phyloP scores from a whole-genome alignment of 2,329 filamentous ascomycete genomes.

The Fusarium zealandicum region DNA sequence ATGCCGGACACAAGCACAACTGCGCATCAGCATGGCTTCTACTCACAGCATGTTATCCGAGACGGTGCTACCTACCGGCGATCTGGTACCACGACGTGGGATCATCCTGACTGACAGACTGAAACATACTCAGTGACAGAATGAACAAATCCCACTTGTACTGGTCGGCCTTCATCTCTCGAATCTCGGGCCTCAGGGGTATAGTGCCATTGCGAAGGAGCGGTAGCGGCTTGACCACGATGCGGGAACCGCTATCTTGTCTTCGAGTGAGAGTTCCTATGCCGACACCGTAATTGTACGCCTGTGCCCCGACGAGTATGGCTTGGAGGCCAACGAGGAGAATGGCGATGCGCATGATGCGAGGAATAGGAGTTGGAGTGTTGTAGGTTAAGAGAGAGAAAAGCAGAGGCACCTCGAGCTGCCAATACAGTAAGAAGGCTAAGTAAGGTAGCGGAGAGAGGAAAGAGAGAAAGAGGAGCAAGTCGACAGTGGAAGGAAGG shows the following conservation, averaged over 20 bases:
- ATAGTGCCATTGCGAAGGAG: constrained; percentile 49
- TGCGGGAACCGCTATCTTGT: constrained; percentile 44
- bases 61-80: constrained; percentile 61
- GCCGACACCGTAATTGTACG: constrained; percentile 62
- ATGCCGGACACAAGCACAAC: not conserved
- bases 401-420: not conserved
- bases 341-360: constrained; percentile 24
- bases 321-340: constrained; percentile 17
- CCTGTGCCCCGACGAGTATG: constrained; percentile 26
- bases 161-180: constrained; percentile 67
- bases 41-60: not conserved
- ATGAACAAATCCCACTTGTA: constrained; percentile 81
- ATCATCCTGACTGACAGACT: constrained; percentile 67
- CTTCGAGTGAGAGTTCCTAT: constrained; percentile 51
- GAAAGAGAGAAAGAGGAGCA: not conserved
- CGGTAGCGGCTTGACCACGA: constrained; percentile 55
- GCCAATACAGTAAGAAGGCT: not conserved
- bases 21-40: constrained; percentile 12
- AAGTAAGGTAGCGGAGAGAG: not conserved
- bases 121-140: constrained; percentile 75
- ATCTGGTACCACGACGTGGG: constrained; percentile 80
- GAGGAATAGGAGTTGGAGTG: not conserved
- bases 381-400: not conserved
- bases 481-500: not conserved
- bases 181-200: constrained; percentile 69